Percentiles rank a stretch among this genome's conserved stretches.
phyloP scores from a whole-genome alignment of 208 protist species.

The Crithidia sp. region DNA sequence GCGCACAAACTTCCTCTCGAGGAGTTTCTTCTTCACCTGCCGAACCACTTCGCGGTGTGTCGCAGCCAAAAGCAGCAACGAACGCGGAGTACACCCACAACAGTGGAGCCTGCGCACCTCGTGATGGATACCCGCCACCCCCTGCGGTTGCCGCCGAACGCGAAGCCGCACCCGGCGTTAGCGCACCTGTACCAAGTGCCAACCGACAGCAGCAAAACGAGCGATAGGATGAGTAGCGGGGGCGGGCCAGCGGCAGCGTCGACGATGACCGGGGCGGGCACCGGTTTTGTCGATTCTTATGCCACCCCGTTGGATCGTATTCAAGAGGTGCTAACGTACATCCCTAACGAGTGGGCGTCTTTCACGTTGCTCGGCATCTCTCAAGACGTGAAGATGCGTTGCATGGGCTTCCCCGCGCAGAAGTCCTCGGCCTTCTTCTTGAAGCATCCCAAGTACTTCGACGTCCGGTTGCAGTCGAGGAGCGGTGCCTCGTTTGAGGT shows the following conservation, averaged over 20 bases:
- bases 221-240: background rate
- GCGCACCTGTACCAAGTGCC: slow-evolving; percentile 12
- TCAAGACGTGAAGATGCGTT: slow-evolving; percentile 55
- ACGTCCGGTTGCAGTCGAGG: slow-evolving; percentile 39
- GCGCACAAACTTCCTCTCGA: slow-evolving; percentile 58
- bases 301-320: slow-evolving; percentile 32
- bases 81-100: too few relatives aligned
- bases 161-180: slow-evolving; percentile 23
- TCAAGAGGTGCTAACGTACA: slow-evolving; percentile 59
- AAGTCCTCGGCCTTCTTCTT: slow-evolving; percentile 51
- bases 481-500: slow-evolving; percentile 46
- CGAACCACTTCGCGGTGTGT: slow-evolving; percentile 52
- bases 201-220: background rate
- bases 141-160: slow-evolving; percentile 3
- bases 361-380: slow-evolving; percentile 51
- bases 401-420: slow-evolving; percentile 55
- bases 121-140: too few relatives aligned
- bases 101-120: too few relatives aligned
- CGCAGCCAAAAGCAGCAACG: background rate
- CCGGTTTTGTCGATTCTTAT: slow-evolving; percentile 6
- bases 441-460: slow-evolving; percentile 71
- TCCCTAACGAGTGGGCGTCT: slow-evolving; percentile 63
- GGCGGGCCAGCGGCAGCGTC: background rate
- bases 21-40: slow-evolving; percentile 59
- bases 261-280: background rate